Evolutionary conservation across 2,329 filamentous ascomycete species (phyloP).

Genomic region (Cladophialophora chaetospira): DNA sequence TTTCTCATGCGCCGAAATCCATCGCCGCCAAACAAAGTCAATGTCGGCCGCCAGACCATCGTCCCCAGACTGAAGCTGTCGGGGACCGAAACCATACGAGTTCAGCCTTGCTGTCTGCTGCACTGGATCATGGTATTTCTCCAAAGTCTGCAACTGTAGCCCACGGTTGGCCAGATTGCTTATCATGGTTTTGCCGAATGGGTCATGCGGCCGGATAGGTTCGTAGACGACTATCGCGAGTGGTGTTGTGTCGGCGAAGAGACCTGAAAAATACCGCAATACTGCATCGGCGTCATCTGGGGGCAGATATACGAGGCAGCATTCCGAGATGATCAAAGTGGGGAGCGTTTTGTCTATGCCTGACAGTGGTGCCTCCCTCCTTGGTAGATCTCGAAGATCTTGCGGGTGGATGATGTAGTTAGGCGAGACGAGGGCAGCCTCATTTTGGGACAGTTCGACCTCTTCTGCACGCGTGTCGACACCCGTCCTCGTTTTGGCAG

Average conservation of each 20-base stretch:
- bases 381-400: constrained; percentile 67
- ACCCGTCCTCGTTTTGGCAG: constrained; percentile 38
- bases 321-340: constrained; percentile 88
- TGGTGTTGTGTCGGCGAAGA: constrained; percentile 49
- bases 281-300: constrained; percentile 64
- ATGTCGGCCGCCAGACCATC: constrained; percentile 61
- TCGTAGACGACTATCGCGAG: constrained; percentile 79
- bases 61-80: constrained; percentile 33
- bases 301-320: constrained; percentile 88
- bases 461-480: constrained; percentile 37
- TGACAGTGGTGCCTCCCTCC: constrained; percentile 31
- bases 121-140: constrained; percentile 66
- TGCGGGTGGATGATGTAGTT: constrained; percentile 62
- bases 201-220: constrained; percentile 77
- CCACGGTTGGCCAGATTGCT: constrained; percentile 80
- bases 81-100: constrained; percentile 62
- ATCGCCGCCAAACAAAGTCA: constrained; percentile 72
- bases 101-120: constrained; percentile 70
- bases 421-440: constrained; percentile 49
- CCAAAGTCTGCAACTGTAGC: constrained; percentile 81
- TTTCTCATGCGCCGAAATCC: constrained; percentile 72
- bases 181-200: constrained; percentile 91
- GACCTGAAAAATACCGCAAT: constrained; percentile 65
- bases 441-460: constrained; percentile 39
- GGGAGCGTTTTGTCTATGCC: constrained; percentile 62